Evolutionary conservation across 2,329 filamentous ascomycete species (phyloP).

Genomic region (Bipolaris bicolor): DNA sequence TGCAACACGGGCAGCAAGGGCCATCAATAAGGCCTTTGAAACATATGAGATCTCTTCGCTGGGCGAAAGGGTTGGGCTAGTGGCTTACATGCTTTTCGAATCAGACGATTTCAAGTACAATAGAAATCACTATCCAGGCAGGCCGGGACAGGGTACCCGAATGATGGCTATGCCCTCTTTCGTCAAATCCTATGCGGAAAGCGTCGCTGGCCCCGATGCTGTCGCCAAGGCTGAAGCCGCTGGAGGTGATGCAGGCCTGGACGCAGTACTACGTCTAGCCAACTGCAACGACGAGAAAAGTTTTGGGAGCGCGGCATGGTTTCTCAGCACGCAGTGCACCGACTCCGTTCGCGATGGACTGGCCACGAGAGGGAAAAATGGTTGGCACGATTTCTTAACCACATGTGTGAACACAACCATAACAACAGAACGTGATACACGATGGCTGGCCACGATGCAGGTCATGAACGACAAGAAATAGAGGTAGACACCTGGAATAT

Average conservation of each 20-base stretch:
- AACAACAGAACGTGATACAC: conserved; percentile 54
- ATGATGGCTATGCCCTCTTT: conserved; percentile 65
- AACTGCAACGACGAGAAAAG: conserved; percentile 52
- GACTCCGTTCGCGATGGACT: conserved; percentile 52
- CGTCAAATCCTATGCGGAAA: conserved; percentile 62
- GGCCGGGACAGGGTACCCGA: conserved; percentile 71
- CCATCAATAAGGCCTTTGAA: conserved; percentile 62
- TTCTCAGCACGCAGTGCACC: conserved; percentile 61
- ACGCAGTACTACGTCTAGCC: conserved; percentile 60
- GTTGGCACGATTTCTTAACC: conserved; percentile 61
- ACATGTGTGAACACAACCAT: conserved; percentile 60
- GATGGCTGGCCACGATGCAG: conserved; percentile 52
- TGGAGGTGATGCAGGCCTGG: conserved; percentile 40
- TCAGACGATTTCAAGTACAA: conserved; percentile 72
- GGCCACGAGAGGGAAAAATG: conserved; percentile 53
- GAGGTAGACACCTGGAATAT: too few relatives aligned
- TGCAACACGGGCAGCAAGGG: conserved; percentile 64
- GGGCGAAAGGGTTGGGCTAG: conserved; percentile 71
- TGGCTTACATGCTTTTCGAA: conserved; percentile 75
- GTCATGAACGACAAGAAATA: background rate
- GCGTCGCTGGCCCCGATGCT: conserved; percentile 45
- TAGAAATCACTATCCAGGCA: conserved; percentile 63
- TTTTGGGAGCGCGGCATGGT: conserved; percentile 69
- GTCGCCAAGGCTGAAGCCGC: conserved; percentile 41
- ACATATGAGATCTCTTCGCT: conserved; percentile 61